phyloP scores from a whole-genome alignment of 2,329 filamentous ascomycete species.

The Chaetomiaceae sp. region DNA sequence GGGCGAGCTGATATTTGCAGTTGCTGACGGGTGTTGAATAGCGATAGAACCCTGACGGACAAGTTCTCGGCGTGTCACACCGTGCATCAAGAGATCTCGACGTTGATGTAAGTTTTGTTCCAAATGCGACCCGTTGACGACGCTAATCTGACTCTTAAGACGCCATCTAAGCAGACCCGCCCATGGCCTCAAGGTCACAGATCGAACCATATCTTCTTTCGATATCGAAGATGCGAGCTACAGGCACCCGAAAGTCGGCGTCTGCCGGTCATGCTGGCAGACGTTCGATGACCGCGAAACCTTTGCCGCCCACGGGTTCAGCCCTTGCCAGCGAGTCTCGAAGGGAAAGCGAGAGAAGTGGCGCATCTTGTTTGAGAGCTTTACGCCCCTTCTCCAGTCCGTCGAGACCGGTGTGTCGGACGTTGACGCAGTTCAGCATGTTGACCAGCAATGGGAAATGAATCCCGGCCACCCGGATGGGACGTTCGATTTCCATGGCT shows the following conservation, averaged over 20 bases:
- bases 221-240: constrained; percentile 24
- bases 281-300: constrained; percentile 23
- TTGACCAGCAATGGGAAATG: constrained; percentile 3
- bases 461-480: constrained; percentile 1
- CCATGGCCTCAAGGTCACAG: constrained; percentile 29
- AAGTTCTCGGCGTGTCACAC: constrained; percentile 33
- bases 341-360: constrained; percentile 31
- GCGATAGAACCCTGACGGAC: constrained; percentile 25
- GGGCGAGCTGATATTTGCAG: too few relatives aligned
- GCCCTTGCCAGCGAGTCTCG: constrained; percentile 25
- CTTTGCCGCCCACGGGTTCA: constrained; percentile 27
- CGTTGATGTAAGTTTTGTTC: constrained; percentile 29
- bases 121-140: not conserved
- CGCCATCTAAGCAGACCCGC: constrained; percentile 31
- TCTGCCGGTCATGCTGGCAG: constrained; percentile 33
- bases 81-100: constrained; percentile 31
- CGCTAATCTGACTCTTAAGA: constrained; percentile 19
- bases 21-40: constrained; percentile 11
- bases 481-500: not conserved
- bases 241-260: constrained; percentile 28
- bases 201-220: constrained; percentile 30
- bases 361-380: constrained; percentile 25
- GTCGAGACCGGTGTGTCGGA: not conserved
- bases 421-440: not conserved
- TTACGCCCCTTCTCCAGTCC: constrained; percentile 23